Percentiles rank a stretch among this genome's conserved stretches.
Conservation (phyloP, 441 rosid species). For the Isatis lusitanica region DNA sequence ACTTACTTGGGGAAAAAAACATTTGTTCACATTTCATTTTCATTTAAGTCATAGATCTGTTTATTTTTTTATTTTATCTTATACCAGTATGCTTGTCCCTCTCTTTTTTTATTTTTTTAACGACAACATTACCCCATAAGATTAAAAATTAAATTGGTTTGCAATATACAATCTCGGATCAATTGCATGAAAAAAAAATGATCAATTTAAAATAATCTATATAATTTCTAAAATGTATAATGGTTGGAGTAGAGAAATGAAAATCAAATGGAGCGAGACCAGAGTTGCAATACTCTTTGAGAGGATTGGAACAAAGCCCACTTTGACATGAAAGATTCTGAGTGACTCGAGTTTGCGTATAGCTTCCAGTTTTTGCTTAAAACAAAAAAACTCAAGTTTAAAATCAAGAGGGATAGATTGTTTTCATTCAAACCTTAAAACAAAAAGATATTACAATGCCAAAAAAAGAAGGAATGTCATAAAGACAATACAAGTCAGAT, state of each 20-base stretch:
- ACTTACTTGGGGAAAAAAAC: conserved; percentile 27
- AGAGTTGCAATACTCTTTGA: too few relatives aligned
- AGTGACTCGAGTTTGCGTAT: background rate
- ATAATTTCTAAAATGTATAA: background rate
- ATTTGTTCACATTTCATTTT: conserved; percentile 35
- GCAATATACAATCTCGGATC: background rate
- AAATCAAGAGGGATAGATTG: background rate
- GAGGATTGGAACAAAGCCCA: background rate
- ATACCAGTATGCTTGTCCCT: conserved; percentile 2
- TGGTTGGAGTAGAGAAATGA: background rate
- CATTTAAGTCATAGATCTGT: background rate
- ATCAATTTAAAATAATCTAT: background rate
- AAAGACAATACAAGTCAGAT: conserved; percentile 21
- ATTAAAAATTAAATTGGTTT: background rate
- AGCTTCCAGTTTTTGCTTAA: background rate
- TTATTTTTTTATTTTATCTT: background rate
- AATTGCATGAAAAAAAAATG: background rate
- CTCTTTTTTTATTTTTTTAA: background rate
- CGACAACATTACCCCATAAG: background rate
- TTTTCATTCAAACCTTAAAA: conserved; percentile 5
- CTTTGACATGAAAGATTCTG: background rate
- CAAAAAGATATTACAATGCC: background rate
- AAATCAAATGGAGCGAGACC: background rate
- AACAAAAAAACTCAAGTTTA: too few relatives aligned
- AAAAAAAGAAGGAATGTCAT: background rate